phyloP scores from a whole-genome alignment of 2,329 filamentous ascomycete species.

The Botrytis cinerea region DNA sequence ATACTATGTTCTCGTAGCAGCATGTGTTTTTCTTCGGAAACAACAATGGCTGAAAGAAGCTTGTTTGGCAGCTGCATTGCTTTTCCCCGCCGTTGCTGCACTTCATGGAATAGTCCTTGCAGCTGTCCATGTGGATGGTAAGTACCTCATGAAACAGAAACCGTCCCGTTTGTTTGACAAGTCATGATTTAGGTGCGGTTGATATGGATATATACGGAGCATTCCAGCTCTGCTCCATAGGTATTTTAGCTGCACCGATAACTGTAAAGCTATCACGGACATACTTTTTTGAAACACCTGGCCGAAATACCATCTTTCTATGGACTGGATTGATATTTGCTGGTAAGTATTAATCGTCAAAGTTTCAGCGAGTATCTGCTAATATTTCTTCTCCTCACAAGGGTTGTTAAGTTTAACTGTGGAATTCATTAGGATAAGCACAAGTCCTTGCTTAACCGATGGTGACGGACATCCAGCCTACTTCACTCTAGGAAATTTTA shows the following conservation, averaged over 20 bases:
- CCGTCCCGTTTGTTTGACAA: slow-evolving; percentile 15
- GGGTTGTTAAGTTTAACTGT: slow-evolving; percentile 62
- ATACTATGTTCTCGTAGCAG: slow-evolving; percentile 64
- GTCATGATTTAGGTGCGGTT: slow-evolving; percentile 52
- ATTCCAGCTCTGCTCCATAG: slow-evolving; percentile 67
- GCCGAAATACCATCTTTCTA: slow-evolving; percentile 65
- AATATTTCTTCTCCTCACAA: slow-evolving; percentile 35
- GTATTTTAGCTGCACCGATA: slow-evolving; percentile 63
- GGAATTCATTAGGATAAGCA: slow-evolving; percentile 60
- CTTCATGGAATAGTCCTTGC: slow-evolving; percentile 64
- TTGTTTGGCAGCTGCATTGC: slow-evolving; percentile 61
- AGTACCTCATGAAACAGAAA: slow-evolving; percentile 34
- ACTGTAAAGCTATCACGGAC: slow-evolving; percentile 62
- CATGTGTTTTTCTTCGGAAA: slow-evolving; percentile 64
- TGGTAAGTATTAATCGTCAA: slow-evolving; percentile 46
- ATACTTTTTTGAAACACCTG: slow-evolving; percentile 61
- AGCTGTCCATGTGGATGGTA: slow-evolving; percentile 58
- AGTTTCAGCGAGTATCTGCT: not conserved
- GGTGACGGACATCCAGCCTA: slow-evolving; percentile 45
- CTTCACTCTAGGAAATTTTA: slow-evolving; percentile 45
- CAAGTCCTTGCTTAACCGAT: slow-evolving; percentile 49
- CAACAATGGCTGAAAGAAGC: slow-evolving; percentile 63
- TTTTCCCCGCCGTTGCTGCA: slow-evolving; percentile 64
- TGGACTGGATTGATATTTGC: slow-evolving; percentile 64
- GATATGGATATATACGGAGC: slow-evolving; percentile 70